Conservation (phyloP, 2,329 filamentous ascomycete species). For the Fusarium nisikadoi region DNA sequence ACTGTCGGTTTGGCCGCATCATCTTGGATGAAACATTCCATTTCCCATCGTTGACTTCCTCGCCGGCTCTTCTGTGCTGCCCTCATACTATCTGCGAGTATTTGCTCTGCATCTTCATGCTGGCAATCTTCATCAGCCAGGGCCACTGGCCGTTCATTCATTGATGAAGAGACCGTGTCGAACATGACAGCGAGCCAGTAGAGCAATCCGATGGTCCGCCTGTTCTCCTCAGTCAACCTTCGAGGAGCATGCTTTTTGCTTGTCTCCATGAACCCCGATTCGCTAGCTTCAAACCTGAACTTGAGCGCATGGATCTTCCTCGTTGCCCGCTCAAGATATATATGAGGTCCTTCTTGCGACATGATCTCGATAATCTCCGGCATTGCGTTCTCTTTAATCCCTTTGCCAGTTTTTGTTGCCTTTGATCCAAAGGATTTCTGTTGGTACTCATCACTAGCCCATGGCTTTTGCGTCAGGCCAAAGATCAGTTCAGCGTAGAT, state of each 20-base stretch:
- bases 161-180: neutral
- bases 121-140: neutral
- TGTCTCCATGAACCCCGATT: neutral
- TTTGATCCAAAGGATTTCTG: neutral
- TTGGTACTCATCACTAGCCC: neutral
- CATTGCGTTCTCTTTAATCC: neutral
- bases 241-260: neutral
- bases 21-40: neutral
- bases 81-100: rapidly evolving
- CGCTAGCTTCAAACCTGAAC: neutral
- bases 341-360: neutral
- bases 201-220: rapidly evolving
- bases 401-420: neutral
- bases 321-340: neutral
- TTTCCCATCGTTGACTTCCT: neutral
- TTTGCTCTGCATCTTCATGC: neutral
- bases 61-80: neutral
- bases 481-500: neutral
- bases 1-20: neutral
- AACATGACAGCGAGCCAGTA: neutral
- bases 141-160: neutral
- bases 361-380: neutral
- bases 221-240: neutral
- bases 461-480: neutral
- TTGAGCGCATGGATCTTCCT: neutral